Conservation (phyloP, 495 filamentous ascomycete genomes). For the Geopyxis carbonaria region DNA sequence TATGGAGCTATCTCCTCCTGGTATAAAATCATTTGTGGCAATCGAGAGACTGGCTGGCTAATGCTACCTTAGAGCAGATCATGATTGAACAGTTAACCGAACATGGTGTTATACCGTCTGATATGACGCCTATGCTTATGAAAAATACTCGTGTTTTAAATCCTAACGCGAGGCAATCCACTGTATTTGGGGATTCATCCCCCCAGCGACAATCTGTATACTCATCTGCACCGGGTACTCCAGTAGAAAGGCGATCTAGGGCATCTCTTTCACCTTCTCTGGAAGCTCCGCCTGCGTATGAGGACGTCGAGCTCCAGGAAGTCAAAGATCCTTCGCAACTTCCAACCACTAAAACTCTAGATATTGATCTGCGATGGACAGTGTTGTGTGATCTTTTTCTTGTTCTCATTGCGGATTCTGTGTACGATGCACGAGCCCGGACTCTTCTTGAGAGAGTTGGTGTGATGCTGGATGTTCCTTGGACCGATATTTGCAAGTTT, state of each 20-base stretch:
- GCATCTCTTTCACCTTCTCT: background rate
- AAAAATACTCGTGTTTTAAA: slow-evolving; percentile 88
- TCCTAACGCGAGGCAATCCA: slow-evolving; percentile 38
- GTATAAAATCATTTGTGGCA: slow-evolving; percentile 15
- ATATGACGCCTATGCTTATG: slow-evolving; percentile 76
- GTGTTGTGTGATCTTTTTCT: slow-evolving; percentile 94
- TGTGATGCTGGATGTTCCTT: slow-evolving; percentile 57
- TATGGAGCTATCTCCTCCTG: slow-evolving; percentile 76
- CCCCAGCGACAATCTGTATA: slow-evolving; percentile 4
- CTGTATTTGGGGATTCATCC: background rate
- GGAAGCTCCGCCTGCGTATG: background rate
- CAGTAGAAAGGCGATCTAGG: slow-evolving; percentile 4
- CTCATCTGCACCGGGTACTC: slow-evolving; percentile 7
- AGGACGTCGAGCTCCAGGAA: slow-evolving; percentile 2
- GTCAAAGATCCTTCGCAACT: slow-evolving; percentile 65
- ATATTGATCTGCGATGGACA: slow-evolving; percentile 95
- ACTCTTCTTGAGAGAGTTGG: slow-evolving; percentile 72
- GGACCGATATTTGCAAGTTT: slow-evolving; percentile 89
- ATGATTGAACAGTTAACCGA: slow-evolving; percentile 97
- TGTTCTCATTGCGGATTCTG: slow-evolving; percentile 80
- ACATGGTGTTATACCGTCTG: slow-evolving; percentile 70
- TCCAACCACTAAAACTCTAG: slow-evolving; percentile 61
- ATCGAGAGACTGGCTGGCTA: background rate
- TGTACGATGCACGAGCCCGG: slow-evolving; percentile 82
- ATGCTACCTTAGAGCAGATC: slow-evolving; percentile 49